These are phyloP conservation scores for Neophaeococcomyces mojaviensis DNA, from an alignment of 2,329 filamentous ascomycete species.

Conservation along the genomic window DNA sequence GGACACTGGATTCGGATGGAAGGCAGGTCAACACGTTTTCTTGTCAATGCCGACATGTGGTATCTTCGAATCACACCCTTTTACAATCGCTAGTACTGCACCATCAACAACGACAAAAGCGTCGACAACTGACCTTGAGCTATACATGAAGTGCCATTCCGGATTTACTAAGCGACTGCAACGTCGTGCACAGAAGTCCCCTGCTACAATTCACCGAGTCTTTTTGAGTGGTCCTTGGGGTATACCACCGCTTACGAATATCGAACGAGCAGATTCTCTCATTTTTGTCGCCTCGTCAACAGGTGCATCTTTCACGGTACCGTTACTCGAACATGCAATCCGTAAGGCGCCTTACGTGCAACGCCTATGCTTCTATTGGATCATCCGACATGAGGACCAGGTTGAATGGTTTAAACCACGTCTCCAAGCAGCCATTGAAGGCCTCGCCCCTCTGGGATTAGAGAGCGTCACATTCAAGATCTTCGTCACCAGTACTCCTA, in stretches of 20 bases:
- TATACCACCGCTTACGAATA: constrained; percentile 29
- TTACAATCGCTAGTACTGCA: constrained; percentile 55
- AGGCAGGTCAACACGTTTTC: constrained; percentile 56
- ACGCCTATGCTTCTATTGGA: constrained; percentile 16
- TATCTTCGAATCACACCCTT: constrained; percentile 58
- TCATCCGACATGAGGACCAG: constrained; percentile 10
- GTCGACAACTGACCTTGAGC: constrained; percentile 33
- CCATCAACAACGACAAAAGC: constrained; percentile 48
- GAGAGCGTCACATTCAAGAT: constrained; percentile 34
- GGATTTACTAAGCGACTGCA: constrained; percentile 18
- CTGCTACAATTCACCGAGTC: neutral
- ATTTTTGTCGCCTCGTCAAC: constrained; percentile 24
- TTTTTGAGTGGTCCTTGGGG: constrained; percentile 18
- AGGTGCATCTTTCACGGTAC: constrained; percentile 52
- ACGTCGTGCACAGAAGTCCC: constrained; percentile 10
- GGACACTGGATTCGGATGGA: constrained; percentile 51
- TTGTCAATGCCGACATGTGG: constrained; percentile 49
- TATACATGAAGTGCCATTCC: constrained; percentile 17
- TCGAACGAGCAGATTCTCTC: constrained; percentile 17
- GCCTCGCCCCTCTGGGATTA: constrained; percentile 9
- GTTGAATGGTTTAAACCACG: constrained; percentile 13
- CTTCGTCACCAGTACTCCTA: constrained; percentile 43
- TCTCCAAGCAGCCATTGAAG: constrained; percentile 8
- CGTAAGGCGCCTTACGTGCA: constrained; percentile 9
- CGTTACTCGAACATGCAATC: constrained; percentile 25